Percentiles rank a stretch among this genome's conserved stretches.
phyloP scores from a whole-genome alignment of 805 yeast species.

The Starmerella sp. region DNA sequence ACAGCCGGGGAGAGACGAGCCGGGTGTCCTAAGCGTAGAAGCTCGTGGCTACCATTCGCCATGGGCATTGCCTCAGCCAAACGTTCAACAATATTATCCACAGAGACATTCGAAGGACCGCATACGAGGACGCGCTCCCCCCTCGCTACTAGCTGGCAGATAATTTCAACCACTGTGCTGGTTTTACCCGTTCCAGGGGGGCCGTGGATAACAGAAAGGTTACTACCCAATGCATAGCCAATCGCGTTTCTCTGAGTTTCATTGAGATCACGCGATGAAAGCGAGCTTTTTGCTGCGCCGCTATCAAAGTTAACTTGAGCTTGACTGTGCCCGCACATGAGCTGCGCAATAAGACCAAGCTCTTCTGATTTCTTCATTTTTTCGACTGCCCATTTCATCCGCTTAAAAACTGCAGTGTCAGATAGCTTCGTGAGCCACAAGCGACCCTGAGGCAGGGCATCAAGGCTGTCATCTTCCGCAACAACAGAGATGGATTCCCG shows the following conservation, averaged over 20 bases:
- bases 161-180: slow-evolving; percentile 68
- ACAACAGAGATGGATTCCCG: slow-evolving; percentile 44
- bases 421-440: slow-evolving; percentile 59
- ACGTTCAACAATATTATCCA: slow-evolving; percentile 47
- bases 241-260: slow-evolving; percentile 67
- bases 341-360: background rate
- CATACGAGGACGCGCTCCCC: slow-evolving; percentile 65
- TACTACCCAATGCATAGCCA: slow-evolving; percentile 44
- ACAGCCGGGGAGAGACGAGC: slow-evolving; percentile 61
- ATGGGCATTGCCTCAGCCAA: slow-evolving; percentile 57
- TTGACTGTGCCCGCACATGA: slow-evolving; percentile 4
- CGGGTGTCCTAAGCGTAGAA: slow-evolving; percentile 89
- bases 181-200: slow-evolving; percentile 86
- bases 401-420: slow-evolving; percentile 30
- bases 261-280: slow-evolving; percentile 35
- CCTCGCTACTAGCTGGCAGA: slow-evolving; percentile 50
- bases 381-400: slow-evolving; percentile 67
- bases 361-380: slow-evolving; percentile 33
- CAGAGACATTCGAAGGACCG: slow-evolving; percentile 89
- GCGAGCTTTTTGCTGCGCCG: background rate
- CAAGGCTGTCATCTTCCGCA: slow-evolving; percentile 45
- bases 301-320: background rate
- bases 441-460: slow-evolving; percentile 35
- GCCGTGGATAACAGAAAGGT: slow-evolving; percentile 53
- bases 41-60: slow-evolving; percentile 30